Evolutionary conservation across 176 grass and related monocot species (phyloP), one percentile per base, ranked within the genome.

Genomic region (Eleusine indica): DNA sequence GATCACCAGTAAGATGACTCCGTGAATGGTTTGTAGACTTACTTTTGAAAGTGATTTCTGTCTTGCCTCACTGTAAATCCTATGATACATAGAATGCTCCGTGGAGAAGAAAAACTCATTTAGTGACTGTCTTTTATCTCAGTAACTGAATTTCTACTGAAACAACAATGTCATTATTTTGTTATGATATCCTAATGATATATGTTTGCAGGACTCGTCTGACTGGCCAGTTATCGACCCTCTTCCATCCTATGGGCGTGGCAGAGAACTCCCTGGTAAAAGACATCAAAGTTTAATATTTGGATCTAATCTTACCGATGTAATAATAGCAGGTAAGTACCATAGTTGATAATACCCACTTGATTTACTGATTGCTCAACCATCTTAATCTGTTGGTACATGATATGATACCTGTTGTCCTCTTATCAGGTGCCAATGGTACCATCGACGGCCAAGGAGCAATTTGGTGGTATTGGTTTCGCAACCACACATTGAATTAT

Each of bases 401-500:
- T 73, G 10, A 86, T 78, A 60, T 18, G 21, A 11, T 79, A 86
- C 48, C 1, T 0, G 43, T 71, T 12, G 44, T 73, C 53, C 66
- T 80, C 68, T 66, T 38, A 19, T 42, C 51, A 97, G 94, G 87
- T 80, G 86, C 79, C 80, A 97, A 97, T 63, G 91, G 94, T 38
- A 97, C 94, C 9, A 84, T 97, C 14, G 85, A 97, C 80, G 94
- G 91, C 41, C 89, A 97, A 82, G 94, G 91, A 62, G 79, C 64
- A 32, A 66, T 92, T 90, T 97, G 94, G 94, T 97, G 94, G 94
- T 85, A 90, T 64, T 91, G 87, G 89, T 97, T 97, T 85, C 82
- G 86, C 70, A 97, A 87, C 41, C 67, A 90, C 39, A 94, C 89
- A 47, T 76, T 97, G 56, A 88, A 94, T 84, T 94, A 94, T 87